These are phyloP conservation scores for Sideroxylon spinosum DNA, from an alignment of 179 eudicot genomes.

Conservation along the genomic window DNA sequence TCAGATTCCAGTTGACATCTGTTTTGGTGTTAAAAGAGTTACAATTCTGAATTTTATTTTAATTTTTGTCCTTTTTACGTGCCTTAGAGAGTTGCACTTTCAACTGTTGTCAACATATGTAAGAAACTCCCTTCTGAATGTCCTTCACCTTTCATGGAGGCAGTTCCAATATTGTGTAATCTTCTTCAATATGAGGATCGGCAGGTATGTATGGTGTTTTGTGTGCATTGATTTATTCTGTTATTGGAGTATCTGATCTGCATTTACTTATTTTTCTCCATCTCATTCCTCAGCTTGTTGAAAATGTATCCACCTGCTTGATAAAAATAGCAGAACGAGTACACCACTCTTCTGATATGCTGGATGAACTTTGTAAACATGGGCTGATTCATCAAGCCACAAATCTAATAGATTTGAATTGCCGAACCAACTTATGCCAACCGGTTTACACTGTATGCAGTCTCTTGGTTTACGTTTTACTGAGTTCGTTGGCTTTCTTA, in stretches of 20 bases:
- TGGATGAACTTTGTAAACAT: slow-evolving; percentile 65
- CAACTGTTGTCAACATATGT: slow-evolving; percentile 78
- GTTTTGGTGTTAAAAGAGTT: background rate
- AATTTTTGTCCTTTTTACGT: slow-evolving; percentile 7
- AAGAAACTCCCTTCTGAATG: slow-evolving; percentile 73
- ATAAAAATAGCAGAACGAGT: slow-evolving; percentile 65
- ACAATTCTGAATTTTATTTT: slow-evolving; percentile 13
- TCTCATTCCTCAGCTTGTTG: slow-evolving; percentile 63
- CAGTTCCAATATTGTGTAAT: slow-evolving; percentile 76
- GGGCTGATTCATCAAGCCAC: slow-evolving; percentile 63
- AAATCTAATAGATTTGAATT: slow-evolving; percentile 56
- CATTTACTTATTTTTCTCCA: background rate
- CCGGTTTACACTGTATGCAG: slow-evolving; percentile 55
- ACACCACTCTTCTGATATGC: slow-evolving; percentile 49
- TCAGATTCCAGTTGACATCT: background rate
- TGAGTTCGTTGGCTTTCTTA: background rate
- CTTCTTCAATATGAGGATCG: slow-evolving; percentile 84
- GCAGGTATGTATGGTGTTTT: slow-evolving; percentile 47
- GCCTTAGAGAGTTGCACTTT: slow-evolving; percentile 77
- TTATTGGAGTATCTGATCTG: background rate
- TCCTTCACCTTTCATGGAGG: slow-evolving; percentile 69
- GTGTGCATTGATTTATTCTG: background rate
- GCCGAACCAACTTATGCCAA: slow-evolving; percentile 59
- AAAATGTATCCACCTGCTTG: slow-evolving; percentile 73
- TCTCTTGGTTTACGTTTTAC: slow-evolving; percentile 6